A percentile compares a stretch with the other conserved stretches of the same genome.
Conservation (phyloP, 768 basidiomycete species). For the Leucogyrophana mollusca region DNA sequence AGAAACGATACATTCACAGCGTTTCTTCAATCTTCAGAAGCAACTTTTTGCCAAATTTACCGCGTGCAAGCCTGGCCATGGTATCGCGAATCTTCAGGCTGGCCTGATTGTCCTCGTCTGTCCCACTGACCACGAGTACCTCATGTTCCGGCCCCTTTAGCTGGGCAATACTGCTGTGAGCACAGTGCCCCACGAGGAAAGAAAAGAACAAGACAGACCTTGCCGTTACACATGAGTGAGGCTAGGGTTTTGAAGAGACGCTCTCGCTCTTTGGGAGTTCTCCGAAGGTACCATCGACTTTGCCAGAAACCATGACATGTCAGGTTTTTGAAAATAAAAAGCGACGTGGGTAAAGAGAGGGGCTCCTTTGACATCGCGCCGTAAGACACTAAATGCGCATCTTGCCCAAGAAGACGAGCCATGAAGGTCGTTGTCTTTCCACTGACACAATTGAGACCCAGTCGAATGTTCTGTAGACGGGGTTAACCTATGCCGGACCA, state of each 20-base stretch:
- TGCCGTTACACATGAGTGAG: constrained; percentile 50
- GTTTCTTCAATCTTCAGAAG: constrained; percentile 39
- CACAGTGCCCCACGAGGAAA: background rate
- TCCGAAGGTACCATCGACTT: constrained; percentile 61
- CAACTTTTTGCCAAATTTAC: constrained; percentile 49
- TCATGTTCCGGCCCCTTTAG: constrained; percentile 69
- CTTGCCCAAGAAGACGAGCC: constrained; percentile 61
- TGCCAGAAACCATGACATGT: constrained; percentile 80
- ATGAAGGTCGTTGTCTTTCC: constrained; percentile 70
- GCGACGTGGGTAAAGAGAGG: constrained; percentile 69
- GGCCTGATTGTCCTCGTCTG: constrained; percentile 37
- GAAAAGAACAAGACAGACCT: constrained; percentile 35
- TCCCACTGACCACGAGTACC: constrained; percentile 51
- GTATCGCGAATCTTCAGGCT: constrained; percentile 30
- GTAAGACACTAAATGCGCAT: constrained; percentile 81
- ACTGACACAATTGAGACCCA: constrained; percentile 60
- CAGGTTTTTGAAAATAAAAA: constrained; percentile 85
- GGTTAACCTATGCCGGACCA: background rate
- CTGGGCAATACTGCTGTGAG: constrained; percentile 34
- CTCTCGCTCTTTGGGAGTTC: constrained; percentile 47
- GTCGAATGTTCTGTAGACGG: constrained; percentile 35
- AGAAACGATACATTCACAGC: too few relatives aligned
- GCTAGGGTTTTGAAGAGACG: constrained; percentile 51
- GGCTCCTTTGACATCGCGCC: constrained; percentile 90
- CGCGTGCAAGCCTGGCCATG: constrained; percentile 32